Evolutionary conservation across 306 rosid genomes (phyloP), one percentile per base, ranked within the genome.

Genomic region (Lathyrus sativus): DNA sequence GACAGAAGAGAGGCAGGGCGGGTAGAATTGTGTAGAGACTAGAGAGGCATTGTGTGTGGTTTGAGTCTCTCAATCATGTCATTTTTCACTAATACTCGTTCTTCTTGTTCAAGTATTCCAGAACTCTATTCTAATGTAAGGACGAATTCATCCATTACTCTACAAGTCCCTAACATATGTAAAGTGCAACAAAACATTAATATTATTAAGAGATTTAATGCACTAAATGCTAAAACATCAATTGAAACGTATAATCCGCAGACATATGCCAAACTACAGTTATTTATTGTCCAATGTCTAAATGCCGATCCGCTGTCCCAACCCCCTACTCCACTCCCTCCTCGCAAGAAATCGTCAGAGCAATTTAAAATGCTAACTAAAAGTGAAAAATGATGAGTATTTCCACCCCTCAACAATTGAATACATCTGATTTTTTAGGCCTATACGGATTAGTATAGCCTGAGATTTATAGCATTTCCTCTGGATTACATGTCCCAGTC

Each of bases 351-450:
- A 41, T 63, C 37, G 35, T 43, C 73, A 15, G 61, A 29, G 70
- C 66, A 58, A 57, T 39, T 41, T 14, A 35, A 49, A 11, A 50
- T 51, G 33, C 35, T 43, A 14, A 35, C 9, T 35, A 58, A 65
- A 43, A 54, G 44, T 35, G 41, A 54, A 33, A 19, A 63, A 43
- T 22, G 12, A 54, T 6, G 43, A 12, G 29, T 61, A 39, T 62
- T 79, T 67, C 62, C 79, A 68, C 46, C 42, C 26, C 39, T 80
- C 71, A 60, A 56, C 35, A 70, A 37, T 35, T 60, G 39, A 70
- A 59, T 22, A 6, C 44, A 73, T 10, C 48, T 49, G 41, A 14
- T 38, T 54, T 55, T 51, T 44, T 39, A 46, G 50, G 55, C 12
- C 31, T 37, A n/a, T 46, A 50, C 18, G 53, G 35, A 55, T 46